Evolutionary conservation across 768 basidiomycete species (phyloP), one percentile per base, ranked within the genome.

Genomic region (Lactarius tabidus): DNA sequence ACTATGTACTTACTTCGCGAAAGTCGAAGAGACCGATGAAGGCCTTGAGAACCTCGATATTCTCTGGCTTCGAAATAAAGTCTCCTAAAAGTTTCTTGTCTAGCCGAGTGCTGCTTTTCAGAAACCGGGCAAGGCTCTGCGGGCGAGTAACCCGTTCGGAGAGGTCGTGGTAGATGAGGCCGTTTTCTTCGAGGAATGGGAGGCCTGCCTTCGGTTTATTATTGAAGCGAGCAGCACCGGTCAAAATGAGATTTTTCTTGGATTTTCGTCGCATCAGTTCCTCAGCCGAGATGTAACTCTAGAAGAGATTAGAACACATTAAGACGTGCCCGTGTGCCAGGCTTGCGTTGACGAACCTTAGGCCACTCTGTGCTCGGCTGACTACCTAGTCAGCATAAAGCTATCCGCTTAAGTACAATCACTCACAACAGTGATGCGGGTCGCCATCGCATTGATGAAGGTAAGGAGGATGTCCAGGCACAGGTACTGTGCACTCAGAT

Each of bases 31-130:
- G 77, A 12, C 82, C 82, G 72, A 99, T 86, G 75, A 95, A 98
- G 23, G 90, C 91, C 73, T 85, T 91, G 57, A 98, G 77, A 1
- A 98, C 73, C 6, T 92, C 93, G 18, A 89, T 72, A 70, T 95
- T 93, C 55, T 97, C 95, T 12, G 91, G 90, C 66, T 86, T 86
- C 7, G 94, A 95, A 56, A 98, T 84, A 74, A 86, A 98, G 72
- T 98, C 97, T 2, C 97, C 97, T 0, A 99, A 79, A 1, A 96
- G 76, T 58, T 91, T 90, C 78, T 99, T 99, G 75, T 99, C 95
- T 35, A 98, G 79, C 54, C 90, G 80, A 7, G 89, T 86, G 58
- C 88, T 91, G 51, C 80, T 86, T 77, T 95, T 95, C 64, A 99
- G 77, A 74, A 98, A 97, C 54, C 72, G 83, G 8, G 97, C 96